These are phyloP conservation scores for Fusarium musae DNA, from an alignment of 2,329 filamentous ascomycete species.

Conservation along the genomic window DNA sequence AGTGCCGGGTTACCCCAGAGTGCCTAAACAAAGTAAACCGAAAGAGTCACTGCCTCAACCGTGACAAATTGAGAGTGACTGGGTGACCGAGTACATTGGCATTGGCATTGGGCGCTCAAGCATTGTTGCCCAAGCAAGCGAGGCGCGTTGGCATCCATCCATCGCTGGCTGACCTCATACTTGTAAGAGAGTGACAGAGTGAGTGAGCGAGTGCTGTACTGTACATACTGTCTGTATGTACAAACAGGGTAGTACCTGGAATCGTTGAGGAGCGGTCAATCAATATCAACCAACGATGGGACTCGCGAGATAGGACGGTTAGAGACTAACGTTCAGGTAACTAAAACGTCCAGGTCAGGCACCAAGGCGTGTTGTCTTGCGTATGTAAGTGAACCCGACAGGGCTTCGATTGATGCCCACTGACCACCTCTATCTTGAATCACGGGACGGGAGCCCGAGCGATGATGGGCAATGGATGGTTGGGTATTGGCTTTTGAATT, in stretches of 20 bases:
- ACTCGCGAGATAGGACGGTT: constrained; percentile 14
- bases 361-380: constrained; percentile 42
- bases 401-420: constrained; percentile 46
- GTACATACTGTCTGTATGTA: background rate
- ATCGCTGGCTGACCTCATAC: constrained; percentile 35
- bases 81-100: constrained; percentile 48
- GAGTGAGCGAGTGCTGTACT: background rate
- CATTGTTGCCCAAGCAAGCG: constrained; percentile 48
- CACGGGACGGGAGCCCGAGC: constrained; percentile 10
- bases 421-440: constrained; percentile 35
- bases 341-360: constrained; percentile 39
- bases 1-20: constrained; percentile 46
- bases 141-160: constrained; percentile 38
- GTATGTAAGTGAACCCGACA: constrained; percentile 43
- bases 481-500: constrained; percentile 7
- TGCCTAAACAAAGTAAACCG: constrained; percentile 8
- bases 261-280: constrained; percentile 50
- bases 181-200: constrained; percentile 35
- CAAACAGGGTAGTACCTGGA: constrained; percentile 49
- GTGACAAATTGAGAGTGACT: constrained; percentile 33
- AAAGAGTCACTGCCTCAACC: constrained; percentile 19
- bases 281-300: constrained; percentile 29
- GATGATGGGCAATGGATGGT: background rate
- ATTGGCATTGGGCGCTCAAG: constrained; percentile 45
- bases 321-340: background rate